Evolutionary conservation across 192 early-diverging fungal genomes (phyloP), one percentile per base, ranked within the genome.

Genomic region (Spizellomyces punctatus): DNA sequence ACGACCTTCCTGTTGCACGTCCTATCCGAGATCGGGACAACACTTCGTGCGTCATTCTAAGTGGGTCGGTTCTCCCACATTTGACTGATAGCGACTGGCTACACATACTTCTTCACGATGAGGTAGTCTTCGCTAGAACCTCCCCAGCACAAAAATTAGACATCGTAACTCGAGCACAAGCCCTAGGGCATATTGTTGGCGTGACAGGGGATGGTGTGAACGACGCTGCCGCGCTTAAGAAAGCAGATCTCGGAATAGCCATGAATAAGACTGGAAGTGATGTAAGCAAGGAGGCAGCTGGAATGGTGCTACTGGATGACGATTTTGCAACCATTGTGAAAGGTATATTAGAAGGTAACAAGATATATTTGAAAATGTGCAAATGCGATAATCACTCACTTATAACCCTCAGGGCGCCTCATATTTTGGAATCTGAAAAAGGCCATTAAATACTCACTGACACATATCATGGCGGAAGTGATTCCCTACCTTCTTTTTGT

Each of bases 381-480:
- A 54, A 54, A 12, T 12, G 50, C 50, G 50, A 2, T 4, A 4
- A 12, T n/a, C 14, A 19, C 4, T 54, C 0, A 12, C 17, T 19
- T 54, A 2, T 54, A 54, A 54, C 12, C 50, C 44, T 14, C 21
- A 64, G 63, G 63, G 19, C 90, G 96, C 17, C 78, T 97, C 57
- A 96, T 99, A 71, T 99, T 99, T 79, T 82, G 83, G 74, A 99
- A 99, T 78, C 78, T 99, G 61, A 96, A 95, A 73, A 99, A 99
- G 82, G 93, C 92, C 21, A 94, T 98, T 72, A 85, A 87, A 71
- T 98, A 96, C 84, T 93, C 93, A 17, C 83, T 98, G 36, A 83
- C 92, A 4, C 95, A 97, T 76, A 93, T 92, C 50, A 91, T 92
- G 63, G 91, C 95, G 44, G 92, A 98, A 83, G 91, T 98, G 41